Evolutionary conservation across 2,329 filamentous ascomycete genomes (phyloP).

Genomic region (Colletotrichum truncatum): DNA sequence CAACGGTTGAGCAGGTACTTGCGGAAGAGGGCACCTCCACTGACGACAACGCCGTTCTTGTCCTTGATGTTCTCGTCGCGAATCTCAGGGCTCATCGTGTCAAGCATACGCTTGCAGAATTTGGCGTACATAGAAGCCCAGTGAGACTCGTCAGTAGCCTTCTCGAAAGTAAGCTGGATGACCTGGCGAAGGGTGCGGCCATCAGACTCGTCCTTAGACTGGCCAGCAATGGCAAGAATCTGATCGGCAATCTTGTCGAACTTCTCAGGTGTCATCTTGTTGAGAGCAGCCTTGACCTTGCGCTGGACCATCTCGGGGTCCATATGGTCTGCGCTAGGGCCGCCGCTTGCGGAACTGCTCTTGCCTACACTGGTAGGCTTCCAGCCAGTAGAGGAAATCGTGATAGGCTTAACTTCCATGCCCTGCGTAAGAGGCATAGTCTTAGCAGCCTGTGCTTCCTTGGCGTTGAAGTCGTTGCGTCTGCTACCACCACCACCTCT

Average conservation of each 20-base stretch:
- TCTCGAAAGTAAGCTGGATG: constrained; percentile 98
- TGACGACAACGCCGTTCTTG: constrained; percentile 87
- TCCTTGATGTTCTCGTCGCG: constrained; percentile 95
- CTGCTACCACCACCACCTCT: constrained; percentile 66
- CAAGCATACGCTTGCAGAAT: constrained; percentile 97
- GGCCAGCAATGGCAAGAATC: constrained; percentile 89
- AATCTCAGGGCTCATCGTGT: constrained; percentile 93
- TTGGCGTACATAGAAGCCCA: constrained; percentile 99
- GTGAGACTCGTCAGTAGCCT: constrained; percentile 97
- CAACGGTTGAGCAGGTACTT: constrained; percentile 99
- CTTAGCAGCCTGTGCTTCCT: constrained; percentile 79
- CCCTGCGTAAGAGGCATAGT: constrained; percentile 91
- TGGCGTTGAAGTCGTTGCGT: constrained; percentile 61
- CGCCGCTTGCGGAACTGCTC: constrained; percentile 44
- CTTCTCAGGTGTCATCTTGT: constrained; percentile 99
- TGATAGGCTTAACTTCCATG: constrained; percentile 82
- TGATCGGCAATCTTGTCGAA: constrained; percentile 96
- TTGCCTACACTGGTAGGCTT: constrained; percentile 79
- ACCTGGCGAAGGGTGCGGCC: constrained; percentile 96
- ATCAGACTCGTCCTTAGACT: constrained; percentile 95
- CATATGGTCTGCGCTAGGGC: constrained; percentile 66
- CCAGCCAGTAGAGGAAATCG: constrained; percentile 81
- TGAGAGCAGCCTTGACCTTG: constrained; percentile 97
- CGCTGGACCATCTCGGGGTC: constrained; percentile 94
- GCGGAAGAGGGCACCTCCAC: constrained; percentile 92